phyloP scores from a whole-genome alignment of 148 eudicot species.

The Mesembryanthemum crystallinum region DNA sequence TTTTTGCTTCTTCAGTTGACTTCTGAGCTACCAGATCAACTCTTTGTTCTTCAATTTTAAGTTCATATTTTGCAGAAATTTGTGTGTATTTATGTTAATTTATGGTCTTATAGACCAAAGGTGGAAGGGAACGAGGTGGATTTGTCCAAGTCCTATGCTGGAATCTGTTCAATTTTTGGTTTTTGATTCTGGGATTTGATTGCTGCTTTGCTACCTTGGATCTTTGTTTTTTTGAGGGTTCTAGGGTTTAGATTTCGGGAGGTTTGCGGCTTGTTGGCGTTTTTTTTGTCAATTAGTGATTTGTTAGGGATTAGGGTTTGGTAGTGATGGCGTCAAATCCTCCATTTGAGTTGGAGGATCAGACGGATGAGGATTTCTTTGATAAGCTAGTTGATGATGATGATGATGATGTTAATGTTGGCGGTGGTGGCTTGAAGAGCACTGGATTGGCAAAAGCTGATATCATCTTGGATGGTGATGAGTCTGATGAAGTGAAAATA shows the following conservation, averaged over 20 bases:
- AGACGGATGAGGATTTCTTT: constrained; percentile 90
- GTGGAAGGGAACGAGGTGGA: neutral
- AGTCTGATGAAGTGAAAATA: constrained; percentile 54
- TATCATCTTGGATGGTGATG: constrained; percentile 37
- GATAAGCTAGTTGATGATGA: constrained; percentile 85
- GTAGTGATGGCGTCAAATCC: constrained; percentile 64
- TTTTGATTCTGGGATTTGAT: neutral
- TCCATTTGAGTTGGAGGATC: constrained; percentile 90
- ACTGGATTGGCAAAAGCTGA: neutral
- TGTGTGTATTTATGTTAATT: neutral
- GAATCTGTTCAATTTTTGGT: neutral
- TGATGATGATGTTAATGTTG: constrained; percentile 36
- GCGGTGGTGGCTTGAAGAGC: constrained; percentile 22
- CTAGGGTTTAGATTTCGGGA: constrained; percentile 13
- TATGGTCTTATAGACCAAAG: neutral
- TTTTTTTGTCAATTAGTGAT: neutral
- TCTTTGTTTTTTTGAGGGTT: constrained; percentile 25
- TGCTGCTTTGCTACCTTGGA: constrained; percentile 12
- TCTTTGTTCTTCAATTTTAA: neutral
- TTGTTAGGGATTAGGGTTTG: constrained; percentile 34
- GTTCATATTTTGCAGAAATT: neutral
- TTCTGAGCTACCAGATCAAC: constrained; percentile 3
- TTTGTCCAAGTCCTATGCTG: neutral
- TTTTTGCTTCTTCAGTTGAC: constrained; percentile 19
- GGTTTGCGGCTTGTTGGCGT: neutral